Percentiles rank a stretch among this genome's conserved stretches.
Evolutionary conservation across 2,329 filamentous ascomycete species (phyloP).

Genomic region (Arthroderma uncinatum): DNA sequence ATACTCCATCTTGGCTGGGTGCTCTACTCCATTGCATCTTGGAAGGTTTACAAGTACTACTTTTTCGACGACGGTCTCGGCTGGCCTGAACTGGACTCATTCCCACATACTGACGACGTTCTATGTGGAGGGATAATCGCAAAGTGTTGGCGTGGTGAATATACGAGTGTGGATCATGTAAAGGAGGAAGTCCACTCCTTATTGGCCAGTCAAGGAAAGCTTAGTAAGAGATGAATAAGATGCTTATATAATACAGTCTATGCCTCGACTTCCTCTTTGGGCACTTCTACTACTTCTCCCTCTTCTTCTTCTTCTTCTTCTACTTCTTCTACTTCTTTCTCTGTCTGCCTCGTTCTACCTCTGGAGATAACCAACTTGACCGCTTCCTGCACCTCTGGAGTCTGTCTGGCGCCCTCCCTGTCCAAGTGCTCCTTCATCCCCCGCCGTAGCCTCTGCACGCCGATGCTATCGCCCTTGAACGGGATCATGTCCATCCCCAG

Average conservation of each 20-base stretch:
- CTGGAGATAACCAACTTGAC: slow-evolving; percentile 46
- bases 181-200: slow-evolving; percentile 11
- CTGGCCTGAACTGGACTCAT: slow-evolving; percentile 11
- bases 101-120: slow-evolving; percentile 8
- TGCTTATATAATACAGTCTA: not conserved
- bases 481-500: slow-evolving; percentile 71
- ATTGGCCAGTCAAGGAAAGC: slow-evolving; percentile 2
- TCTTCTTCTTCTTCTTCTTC: not conserved
- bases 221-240: too few species aligned
- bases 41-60: slow-evolving; percentile 9
- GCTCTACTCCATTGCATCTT: slow-evolving; percentile 11
- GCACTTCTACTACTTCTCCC: not conserved
- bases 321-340: not conserved
- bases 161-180: slow-evolving; percentile 10
- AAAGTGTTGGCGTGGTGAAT: slow-evolving; percentile 12
- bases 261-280: not conserved
- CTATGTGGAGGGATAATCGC: slow-evolving; percentile 11
- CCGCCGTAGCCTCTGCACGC: slow-evolving; percentile 52
- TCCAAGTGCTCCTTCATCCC: slow-evolving; percentile 80
- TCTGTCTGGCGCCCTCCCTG: slow-evolving; percentile 68
- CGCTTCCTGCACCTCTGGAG: slow-evolving; percentile 72
- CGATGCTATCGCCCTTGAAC: slow-evolving; percentile 60
- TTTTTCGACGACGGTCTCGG: slow-evolving; percentile 7
- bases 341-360: not conserved
- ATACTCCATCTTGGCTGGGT: slow-evolving; percentile 14